Base-by-base conservation (phyloP, 192 early-diverging fungal genomes). In the Funneliformis geosporum region DNA sequence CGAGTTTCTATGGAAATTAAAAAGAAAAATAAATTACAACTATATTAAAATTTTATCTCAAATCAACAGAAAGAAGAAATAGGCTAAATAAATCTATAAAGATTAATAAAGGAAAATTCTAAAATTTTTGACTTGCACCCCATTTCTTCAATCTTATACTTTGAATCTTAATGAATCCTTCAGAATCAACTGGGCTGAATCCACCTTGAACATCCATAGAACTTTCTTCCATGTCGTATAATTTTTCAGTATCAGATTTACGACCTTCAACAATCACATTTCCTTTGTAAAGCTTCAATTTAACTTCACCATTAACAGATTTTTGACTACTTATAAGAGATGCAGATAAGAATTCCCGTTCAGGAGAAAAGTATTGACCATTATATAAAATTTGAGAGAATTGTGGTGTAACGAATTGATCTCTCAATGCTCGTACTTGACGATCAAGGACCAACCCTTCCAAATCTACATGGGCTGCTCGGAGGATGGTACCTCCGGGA, bases 141-240 rank as follows among this genome's bases (percentile, higher is more conserved):
- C 92, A 95, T 87, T 95, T 95, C 89, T 93, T 95, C 74, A 99
- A 88, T 61, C 98, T 93, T 85, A 99, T 99, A 77, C 92, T 92
- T 83, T 96, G 95, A 83, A 96, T 96, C 89, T 95, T 96, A 92
- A 99, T 99, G 83, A 99, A 99, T 39, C 98, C 98, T 65, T 96
- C 94, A 43, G 96, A 95, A 83, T 96, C 96, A 50, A 83, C 77
- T n/a, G 96, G 98, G 80, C 95, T 90, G 87, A 96, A 96, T 73
- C 95, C 95, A 81, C 94, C 94, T 69, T 91, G 91, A 62, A 92
- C 92, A 85, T 98, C 96, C 98, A 99, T 99, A 71, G 94, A 96
- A 44, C 94, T 93, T 85, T 98, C 94, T 86, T 97, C 93, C 87
- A 92, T 92, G 86, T 99, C 95, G 80, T 99, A 99, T 76, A 99